Conservation (phyloP, 345 rosid species). For the Camelina neglecta region DNA sequence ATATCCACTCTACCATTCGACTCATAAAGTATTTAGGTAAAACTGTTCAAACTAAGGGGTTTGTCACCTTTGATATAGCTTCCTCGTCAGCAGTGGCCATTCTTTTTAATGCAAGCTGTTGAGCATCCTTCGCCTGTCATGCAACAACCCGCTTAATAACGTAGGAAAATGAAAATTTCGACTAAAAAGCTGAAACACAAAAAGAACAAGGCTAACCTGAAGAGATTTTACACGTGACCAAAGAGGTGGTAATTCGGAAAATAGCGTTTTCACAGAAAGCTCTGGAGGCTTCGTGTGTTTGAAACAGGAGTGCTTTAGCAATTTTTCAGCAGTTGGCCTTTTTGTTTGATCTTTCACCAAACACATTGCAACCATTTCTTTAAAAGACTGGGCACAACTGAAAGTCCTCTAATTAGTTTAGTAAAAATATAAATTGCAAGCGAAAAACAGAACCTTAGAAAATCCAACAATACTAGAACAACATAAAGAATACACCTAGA, state of each 20-base stretch:
- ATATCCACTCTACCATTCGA: constrained; percentile 17
- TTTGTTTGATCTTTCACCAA: constrained; percentile 97
- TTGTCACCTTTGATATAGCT: constrained; percentile 84
- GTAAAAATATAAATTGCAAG: constrained; percentile 31
- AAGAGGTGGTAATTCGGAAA: constrained; percentile 86
- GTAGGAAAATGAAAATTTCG: constrained; percentile 3
- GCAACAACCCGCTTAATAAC: constrained; percentile 37
- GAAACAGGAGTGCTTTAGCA: constrained; percentile 90
- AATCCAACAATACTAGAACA: constrained; percentile 8
- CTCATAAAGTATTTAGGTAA: constrained; percentile 8
- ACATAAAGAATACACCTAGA: constrained; percentile 49
- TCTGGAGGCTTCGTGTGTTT: constrained; percentile 93
- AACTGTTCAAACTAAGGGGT: constrained; percentile 24
- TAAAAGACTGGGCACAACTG: constrained; percentile 98
- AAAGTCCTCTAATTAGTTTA: constrained; percentile 85
- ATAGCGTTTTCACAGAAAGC: constrained; percentile 74
- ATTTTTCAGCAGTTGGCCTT: constrained; percentile 97
- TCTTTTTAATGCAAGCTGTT: constrained; percentile 86
- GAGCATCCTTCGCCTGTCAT: constrained; percentile 90
- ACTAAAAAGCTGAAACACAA: constrained; percentile 32
- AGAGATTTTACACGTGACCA: constrained; percentile 94
- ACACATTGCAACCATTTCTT: constrained; percentile 99
- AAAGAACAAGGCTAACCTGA: constrained; percentile 58
- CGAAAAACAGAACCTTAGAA: background rate
- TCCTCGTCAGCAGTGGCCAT: constrained; percentile 98